These are phyloP conservation scores for Waltiozyma sp. DNA, from an alignment of 1,139 yeast species.

Conservation along the genomic window DNA sequence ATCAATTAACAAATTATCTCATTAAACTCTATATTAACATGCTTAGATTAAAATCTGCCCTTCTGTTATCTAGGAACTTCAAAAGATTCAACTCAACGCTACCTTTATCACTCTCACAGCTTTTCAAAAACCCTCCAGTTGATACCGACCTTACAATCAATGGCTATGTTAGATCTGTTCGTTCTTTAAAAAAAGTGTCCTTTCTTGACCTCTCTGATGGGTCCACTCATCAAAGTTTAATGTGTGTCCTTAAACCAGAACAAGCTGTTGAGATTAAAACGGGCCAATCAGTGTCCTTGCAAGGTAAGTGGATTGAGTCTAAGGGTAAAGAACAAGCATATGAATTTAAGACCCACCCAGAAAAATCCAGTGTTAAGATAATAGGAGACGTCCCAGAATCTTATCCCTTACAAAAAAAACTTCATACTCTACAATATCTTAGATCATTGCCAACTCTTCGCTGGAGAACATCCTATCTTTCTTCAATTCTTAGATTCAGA, in stretches of 20 bases:
- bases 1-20: too few relatives aligned
- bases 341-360: constrained; percentile 30
- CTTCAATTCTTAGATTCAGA: constrained; percentile 61
- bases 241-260: constrained; percentile 40
- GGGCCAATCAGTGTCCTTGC: constrained; percentile 31
- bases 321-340: constrained; percentile 34
- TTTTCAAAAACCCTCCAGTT: constrained; percentile 7
- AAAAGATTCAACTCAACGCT: constrained; percentile 3
- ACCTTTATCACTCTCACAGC: constrained; percentile 4
- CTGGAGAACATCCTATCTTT: constrained; percentile 58
- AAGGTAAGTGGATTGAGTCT: constrained; percentile 35
- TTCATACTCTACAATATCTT: constrained; percentile 52
- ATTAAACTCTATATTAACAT: too few relatives aligned
- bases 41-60: too few relatives aligned
- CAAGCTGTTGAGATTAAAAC: constrained; percentile 24
- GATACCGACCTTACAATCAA: constrained; percentile 13
- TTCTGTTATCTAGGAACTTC: background rate
- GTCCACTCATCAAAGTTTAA: constrained; percentile 40
- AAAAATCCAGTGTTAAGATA: constrained; percentile 23
- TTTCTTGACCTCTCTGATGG: constrained; percentile 81
- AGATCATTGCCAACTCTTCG: constrained; percentile 66
- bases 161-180: constrained; percentile 72
- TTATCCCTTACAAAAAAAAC: constrained; percentile 81
- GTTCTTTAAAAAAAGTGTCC: constrained; percentile 64
- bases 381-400: constrained; percentile 48